Evolutionary conservation across 2,329 filamentous ascomycete genomes (phyloP).

Genomic region (Didymella lethalis): DNA sequence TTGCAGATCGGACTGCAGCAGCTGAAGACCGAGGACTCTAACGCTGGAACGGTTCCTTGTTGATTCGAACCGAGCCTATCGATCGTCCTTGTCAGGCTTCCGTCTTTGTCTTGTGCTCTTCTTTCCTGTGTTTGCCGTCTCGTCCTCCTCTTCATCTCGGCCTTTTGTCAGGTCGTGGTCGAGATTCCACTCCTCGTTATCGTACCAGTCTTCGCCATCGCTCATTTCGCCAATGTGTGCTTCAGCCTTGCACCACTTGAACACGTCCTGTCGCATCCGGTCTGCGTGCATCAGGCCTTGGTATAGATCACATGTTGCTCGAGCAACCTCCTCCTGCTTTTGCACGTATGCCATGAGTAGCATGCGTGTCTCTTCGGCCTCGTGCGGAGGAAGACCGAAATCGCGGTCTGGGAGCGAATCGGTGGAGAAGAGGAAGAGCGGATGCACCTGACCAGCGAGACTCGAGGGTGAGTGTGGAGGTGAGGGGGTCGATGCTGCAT

Average conservation of each 20-base stretch:
- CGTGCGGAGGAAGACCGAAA: slow-evolving; percentile 72
- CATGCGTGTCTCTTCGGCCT: slow-evolving; percentile 80
- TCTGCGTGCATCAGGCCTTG: slow-evolving; percentile 76
- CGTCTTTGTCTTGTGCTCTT: slow-evolving; percentile 55
- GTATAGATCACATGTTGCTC: slow-evolving; percentile 72
- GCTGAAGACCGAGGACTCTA: background rate
- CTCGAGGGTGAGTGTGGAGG: slow-evolving; percentile 57
- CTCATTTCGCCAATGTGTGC: slow-evolving; percentile 80
- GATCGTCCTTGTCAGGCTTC: slow-evolving; percentile 49
- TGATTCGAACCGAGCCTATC: slow-evolving; percentile 26
- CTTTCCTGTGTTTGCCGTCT: slow-evolving; percentile 60
- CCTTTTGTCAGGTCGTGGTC: slow-evolving; percentile 80
- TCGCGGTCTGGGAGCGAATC: slow-evolving; percentile 72
- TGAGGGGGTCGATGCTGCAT: slow-evolving; percentile 52
- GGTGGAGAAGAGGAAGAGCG: slow-evolving; percentile 73
- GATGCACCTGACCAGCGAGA: slow-evolving; percentile 70
- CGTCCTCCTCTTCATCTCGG: slow-evolving; percentile 80
- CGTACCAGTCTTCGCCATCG: slow-evolving; percentile 90
- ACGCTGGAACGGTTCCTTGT: background rate
- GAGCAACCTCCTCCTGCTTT: slow-evolving; percentile 84
- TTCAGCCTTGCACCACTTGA: slow-evolving; percentile 80
- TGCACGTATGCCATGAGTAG: slow-evolving; percentile 80
- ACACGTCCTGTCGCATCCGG: slow-evolving; percentile 73
- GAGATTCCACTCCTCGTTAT: slow-evolving; percentile 79
- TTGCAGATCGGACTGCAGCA: slow-evolving; percentile 3